Conservation (phyloP, 2,329 filamentous ascomycete genomes). For the Zymoseptoria brevis region DNA sequence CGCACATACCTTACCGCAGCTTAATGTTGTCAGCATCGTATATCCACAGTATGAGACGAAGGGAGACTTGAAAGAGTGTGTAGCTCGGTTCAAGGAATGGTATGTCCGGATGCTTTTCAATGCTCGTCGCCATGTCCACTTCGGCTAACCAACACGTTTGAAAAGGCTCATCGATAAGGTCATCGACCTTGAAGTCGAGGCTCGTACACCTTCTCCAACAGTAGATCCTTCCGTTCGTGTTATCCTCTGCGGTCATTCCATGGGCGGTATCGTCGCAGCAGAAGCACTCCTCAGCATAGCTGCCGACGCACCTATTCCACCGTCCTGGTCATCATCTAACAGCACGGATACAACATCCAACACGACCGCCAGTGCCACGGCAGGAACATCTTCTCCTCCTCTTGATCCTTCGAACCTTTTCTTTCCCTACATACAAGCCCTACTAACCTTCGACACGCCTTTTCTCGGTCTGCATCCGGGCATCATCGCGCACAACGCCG, state of each 20-base stretch:
- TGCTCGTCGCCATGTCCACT: background rate
- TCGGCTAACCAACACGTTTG: background rate
- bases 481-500: conserved; percentile 77
- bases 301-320: conserved; percentile 50
- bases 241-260: conserved; percentile 78
- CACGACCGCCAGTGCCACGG: conserved; percentile 1
- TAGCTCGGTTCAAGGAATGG: conserved; percentile 69
- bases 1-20: conserved; percentile 57
- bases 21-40: conserved; percentile 59
- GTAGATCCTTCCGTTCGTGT: conserved; percentile 78
- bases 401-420: conserved; percentile 46
- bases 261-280: conserved; percentile 86
- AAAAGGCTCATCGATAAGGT: conserved; percentile 70
- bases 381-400: conserved; percentile 15
- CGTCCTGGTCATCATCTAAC: conserved; percentile 19
- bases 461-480: conserved; percentile 75
- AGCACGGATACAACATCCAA: conserved; percentile 5
- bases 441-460: conserved; percentile 56
- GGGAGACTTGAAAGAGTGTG: conserved; percentile 64
- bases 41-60: conserved; percentile 79
- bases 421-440: conserved; percentile 87
- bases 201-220: conserved; percentile 71
- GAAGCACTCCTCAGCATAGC: conserved; percentile 74
- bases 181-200: conserved; percentile 85
- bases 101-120: conserved; percentile 29